These are phyloP conservation scores for Cerrena zonata DNA, from an alignment of 1,284 basidiomycete species.

Conservation along the genomic window DNA sequence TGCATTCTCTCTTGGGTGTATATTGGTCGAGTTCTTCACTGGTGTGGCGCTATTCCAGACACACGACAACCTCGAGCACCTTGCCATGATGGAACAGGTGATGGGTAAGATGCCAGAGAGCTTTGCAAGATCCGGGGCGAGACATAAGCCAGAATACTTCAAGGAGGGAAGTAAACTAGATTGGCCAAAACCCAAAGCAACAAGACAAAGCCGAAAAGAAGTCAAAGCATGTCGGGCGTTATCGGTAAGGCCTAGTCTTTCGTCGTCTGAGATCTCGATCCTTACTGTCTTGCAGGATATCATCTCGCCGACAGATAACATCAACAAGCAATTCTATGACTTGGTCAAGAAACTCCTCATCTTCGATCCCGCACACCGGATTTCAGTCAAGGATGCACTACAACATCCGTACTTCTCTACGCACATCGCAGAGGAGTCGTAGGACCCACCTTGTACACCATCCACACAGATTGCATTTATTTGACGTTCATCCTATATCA, in stretches of 20 bases:
- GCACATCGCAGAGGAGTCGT: constrained; percentile 43
- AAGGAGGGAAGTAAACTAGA: constrained; percentile 78
- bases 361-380: constrained; percentile 85
- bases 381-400: constrained; percentile 82
- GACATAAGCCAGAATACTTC: constrained; percentile 89
- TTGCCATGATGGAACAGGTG: constrained; percentile 99
- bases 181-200: constrained; percentile 85
- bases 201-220: constrained; percentile 88
- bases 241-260: constrained; percentile 42
- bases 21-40: constrained; percentile 97
- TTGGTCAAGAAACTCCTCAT: constrained; percentile 82
- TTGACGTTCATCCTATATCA: constrained; percentile 12
- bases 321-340: constrained; percentile 80
- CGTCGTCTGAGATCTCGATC: background rate
- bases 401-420: constrained; percentile 80
- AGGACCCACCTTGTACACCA: constrained; percentile 12
- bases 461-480: constrained; percentile 8
- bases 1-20: constrained; percentile 97
- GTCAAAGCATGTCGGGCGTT: constrained; percentile 82
- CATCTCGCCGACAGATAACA: constrained; percentile 65
- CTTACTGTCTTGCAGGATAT: constrained; percentile 58
- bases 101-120: constrained; percentile 94
- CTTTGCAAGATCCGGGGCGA: constrained; percentile 67
- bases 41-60: constrained; percentile 98
- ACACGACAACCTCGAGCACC: constrained; percentile 96